phyloP scores from a whole-genome alignment of 169 alveolate species.

The Neospora caninum region DNA sequence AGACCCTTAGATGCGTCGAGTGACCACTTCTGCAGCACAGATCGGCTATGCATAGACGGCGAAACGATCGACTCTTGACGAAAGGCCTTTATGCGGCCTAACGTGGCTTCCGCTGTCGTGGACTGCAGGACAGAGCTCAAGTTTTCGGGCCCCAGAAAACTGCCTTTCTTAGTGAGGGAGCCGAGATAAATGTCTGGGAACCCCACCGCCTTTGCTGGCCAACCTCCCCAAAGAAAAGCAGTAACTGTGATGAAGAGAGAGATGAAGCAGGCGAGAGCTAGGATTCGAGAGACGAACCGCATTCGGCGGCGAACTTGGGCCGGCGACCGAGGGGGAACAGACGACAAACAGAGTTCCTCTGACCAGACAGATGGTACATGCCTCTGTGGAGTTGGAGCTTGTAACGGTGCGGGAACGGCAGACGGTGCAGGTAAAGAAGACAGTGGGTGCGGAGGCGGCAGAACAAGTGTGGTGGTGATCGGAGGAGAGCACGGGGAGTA shows the following conservation, averaged over 20 bases:
- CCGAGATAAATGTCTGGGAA: conserved; percentile 59
- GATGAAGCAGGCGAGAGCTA: conserved; percentile 34
- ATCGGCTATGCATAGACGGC: neutral
- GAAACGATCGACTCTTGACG: conserved; percentile 14
- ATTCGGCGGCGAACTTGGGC: neutral
- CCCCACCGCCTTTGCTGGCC: conserved; percentile 53
- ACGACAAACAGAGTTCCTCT: neutral
- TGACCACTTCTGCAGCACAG: conserved; percentile 21
- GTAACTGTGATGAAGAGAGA: conserved; percentile 6
- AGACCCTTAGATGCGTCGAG: conserved; percentile 39
- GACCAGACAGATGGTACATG: too few relatives aligned
- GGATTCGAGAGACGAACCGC: conserved; percentile 10
- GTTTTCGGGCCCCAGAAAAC: conserved; percentile 23
- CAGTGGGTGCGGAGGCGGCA: neutral
- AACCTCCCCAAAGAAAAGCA: conserved; percentile 52
- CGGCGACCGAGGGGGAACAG: conserved; percentile 1
- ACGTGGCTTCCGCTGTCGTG: conserved; percentile 7
- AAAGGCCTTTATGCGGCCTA: neutral
- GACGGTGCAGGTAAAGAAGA: neutral
- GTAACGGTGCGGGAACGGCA: neutral
- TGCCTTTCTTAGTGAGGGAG: conserved; percentile 40
- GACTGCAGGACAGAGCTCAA: neutral
- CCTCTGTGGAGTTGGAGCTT: too few relatives aligned
- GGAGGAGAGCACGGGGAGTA: too few relatives aligned
- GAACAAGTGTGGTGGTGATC: too few relatives aligned